Evolutionary conservation across 148 eudicot genomes (phyloP), one percentile per base, ranked within the genome.

Genomic region (Heliamphora exappendiculata): DNA sequence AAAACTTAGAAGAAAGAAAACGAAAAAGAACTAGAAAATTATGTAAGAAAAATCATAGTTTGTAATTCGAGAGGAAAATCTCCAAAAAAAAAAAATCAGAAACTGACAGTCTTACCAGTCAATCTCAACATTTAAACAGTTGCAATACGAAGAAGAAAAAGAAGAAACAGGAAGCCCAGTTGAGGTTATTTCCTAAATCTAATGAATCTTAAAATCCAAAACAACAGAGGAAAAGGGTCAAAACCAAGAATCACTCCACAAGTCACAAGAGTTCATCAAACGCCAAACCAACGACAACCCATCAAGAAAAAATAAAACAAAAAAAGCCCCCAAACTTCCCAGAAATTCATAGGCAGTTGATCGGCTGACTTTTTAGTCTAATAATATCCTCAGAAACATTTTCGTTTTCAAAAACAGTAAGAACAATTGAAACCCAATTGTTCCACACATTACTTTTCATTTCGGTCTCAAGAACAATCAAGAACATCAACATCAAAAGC

Each of bases 231-330:
- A 74, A 22, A 34, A 58, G 51, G 39, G 66, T 31, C 67, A 41
- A 74, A 39, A 60, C 41, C 36, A 44, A 33, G 33, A 73, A 75
- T 31, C 31, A 75, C 31, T 60, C 57, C 74, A 33, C 44, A 34
- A 34, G 60, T 71, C 75, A 20, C 2, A 19, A 60, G n/a, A 62
- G 67, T 29, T 62, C 58, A 24, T 28, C 28, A 31, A 47, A 29
- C 3, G 41, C 39, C 29, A 70, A 50, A 50, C 7, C 34, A 50
- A 47, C 29, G 74, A 70, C 74, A 49, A 29, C 11, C 24, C 36
- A 28, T 47, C 4, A 26, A 57, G 76, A 42, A 58, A 73, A 58
- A 33, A 73, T 0, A 7, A 17, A 57, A 67, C 28, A 58, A 73
- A 58, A 33, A 73, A 0, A 7, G 6, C 26, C 26, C 42, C 22